Percentiles rank a stretch among this genome's conserved stretches.
phyloP scores from a whole-genome alignment of 202 grass and related monocot species.

The Elaeis oleifera region DNA sequence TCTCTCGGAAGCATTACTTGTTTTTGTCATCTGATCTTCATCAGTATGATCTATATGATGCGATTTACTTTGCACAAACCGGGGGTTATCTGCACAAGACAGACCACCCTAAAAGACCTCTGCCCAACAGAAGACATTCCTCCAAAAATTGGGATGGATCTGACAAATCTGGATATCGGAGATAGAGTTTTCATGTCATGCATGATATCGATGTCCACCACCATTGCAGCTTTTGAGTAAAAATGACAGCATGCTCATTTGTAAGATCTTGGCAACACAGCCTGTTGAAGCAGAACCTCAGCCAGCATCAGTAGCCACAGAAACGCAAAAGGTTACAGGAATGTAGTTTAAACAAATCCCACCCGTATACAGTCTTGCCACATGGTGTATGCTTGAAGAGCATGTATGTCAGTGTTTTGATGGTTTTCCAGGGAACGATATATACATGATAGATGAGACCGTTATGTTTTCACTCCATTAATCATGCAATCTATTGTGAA shows the following conservation, averaged over 20 bases:
- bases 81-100: constrained; percentile 83
- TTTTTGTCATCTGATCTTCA: too few relatives aligned
- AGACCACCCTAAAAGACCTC: constrained; percentile 49
- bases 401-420: too few relatives aligned
- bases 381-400: too few relatives aligned
- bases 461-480: too few relatives aligned
- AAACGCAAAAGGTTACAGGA: constrained; percentile 15
- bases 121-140: constrained; percentile 81
- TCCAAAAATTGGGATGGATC: constrained; percentile 86
- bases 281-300: constrained; percentile 23
- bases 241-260: constrained; percentile 50
- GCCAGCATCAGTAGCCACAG: constrained; percentile 9
- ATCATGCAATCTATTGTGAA: too few relatives aligned
- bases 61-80: constrained; percentile 20
- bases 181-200: constrained; percentile 67
- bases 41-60: too few relatives aligned
- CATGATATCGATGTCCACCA: constrained; percentile 51
- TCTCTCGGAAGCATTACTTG: too few relatives aligned
- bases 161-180: constrained; percentile 74
- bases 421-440: too few relatives aligned
- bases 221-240: constrained; percentile 62
- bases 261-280: constrained; percentile 59
- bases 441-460: too few relatives aligned
- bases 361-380: too few relatives aligned
- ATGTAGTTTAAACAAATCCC: too few relatives aligned